Evolutionary conservation across 352 stramenopile species (phyloP).

Genomic region (Aphanomyces cochlioides): DNA sequence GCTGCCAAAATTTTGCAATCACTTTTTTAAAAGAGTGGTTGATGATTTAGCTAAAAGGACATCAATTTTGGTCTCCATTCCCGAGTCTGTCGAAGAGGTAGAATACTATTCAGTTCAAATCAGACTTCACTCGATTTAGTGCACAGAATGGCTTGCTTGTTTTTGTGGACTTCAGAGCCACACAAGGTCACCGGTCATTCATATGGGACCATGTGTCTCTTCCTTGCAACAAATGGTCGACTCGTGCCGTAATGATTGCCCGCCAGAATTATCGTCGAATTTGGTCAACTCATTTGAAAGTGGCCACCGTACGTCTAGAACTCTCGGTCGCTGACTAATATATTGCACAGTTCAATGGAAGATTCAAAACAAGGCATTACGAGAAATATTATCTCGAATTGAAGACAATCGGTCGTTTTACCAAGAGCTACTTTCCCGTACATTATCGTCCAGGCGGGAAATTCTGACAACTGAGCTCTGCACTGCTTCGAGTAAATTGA

Average conservation of each 20-base stretch:
- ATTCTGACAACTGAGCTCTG: not conserved
- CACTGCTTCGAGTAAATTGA: not conserved
- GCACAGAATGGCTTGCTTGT: not conserved
- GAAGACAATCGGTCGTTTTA: conserved; percentile 15
- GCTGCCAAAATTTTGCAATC: not conserved
- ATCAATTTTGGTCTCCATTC: not conserved
- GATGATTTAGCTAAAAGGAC: not conserved
- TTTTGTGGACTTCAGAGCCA: not conserved
- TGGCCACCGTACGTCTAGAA: too few species aligned
- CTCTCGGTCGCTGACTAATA: too few species aligned
- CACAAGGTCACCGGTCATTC: not conserved
- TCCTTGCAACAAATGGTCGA: not conserved
- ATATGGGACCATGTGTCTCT: not conserved
- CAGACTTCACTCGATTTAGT: not conserved
- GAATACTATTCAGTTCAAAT: not conserved
- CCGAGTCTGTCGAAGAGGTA: conserved; percentile 17
- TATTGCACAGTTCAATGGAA: not conserved
- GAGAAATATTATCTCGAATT: not conserved
- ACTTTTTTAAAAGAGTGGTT: not conserved
- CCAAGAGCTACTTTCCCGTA: conserved; percentile 11
- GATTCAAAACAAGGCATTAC: not conserved
- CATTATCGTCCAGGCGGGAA: not conserved
- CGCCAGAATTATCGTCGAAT: too few species aligned
- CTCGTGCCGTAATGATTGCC: not conserved
- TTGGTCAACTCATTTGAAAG: too few species aligned